Conservation (phyloP, 495 filamentous ascomycete genomes). For the Aspergillus saccharolyticus region DNA sequence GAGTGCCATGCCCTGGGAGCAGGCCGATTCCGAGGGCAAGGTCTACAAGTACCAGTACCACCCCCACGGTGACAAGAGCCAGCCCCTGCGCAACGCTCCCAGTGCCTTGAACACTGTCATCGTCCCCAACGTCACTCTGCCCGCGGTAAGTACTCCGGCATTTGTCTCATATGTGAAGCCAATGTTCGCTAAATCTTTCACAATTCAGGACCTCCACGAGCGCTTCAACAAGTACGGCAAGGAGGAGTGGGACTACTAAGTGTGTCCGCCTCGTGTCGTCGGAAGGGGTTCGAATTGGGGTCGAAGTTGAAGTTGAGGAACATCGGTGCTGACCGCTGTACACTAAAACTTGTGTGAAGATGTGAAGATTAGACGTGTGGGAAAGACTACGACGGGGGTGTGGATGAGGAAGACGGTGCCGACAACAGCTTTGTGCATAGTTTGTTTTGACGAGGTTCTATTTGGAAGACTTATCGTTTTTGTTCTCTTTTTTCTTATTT, state of each 20-base stretch:
- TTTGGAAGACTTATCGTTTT: constrained; percentile 19
- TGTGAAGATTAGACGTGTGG: constrained; percentile 19
- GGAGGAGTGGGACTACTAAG: constrained; percentile 58
- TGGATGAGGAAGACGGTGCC: constrained; percentile 19
- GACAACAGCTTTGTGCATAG: constrained; percentile 39
- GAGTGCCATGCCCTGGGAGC: constrained; percentile 86
- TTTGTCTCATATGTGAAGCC: neutral
- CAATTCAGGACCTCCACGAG: constrained; percentile 74
- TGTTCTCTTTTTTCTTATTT: neutral
- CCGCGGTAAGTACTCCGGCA: constrained; percentile 61
- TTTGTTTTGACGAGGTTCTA: constrained; percentile 30
- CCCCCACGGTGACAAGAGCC: constrained; percentile 75
- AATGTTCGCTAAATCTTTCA: neutral
- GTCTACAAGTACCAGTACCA: constrained; percentile 87
- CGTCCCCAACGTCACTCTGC: constrained; percentile 85
- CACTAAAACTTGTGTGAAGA: constrained; percentile 43
- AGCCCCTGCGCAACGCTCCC: constrained; percentile 79
- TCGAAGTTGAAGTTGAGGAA: constrained; percentile 7
- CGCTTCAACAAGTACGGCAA: constrained; percentile 99
- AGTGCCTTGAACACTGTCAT: constrained; percentile 92
- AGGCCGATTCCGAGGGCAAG: constrained; percentile 47
- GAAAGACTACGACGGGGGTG: too few relatives aligned
- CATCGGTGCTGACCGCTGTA: constrained; percentile 66
- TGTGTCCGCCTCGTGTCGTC: constrained; percentile 6
- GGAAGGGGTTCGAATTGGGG: constrained; percentile 8